A percentile compares a stretch with the other conserved stretches of the same genome.
Conservation (phyloP, 176 grass and related monocot species). For the Eragrostis curvula region DNA sequence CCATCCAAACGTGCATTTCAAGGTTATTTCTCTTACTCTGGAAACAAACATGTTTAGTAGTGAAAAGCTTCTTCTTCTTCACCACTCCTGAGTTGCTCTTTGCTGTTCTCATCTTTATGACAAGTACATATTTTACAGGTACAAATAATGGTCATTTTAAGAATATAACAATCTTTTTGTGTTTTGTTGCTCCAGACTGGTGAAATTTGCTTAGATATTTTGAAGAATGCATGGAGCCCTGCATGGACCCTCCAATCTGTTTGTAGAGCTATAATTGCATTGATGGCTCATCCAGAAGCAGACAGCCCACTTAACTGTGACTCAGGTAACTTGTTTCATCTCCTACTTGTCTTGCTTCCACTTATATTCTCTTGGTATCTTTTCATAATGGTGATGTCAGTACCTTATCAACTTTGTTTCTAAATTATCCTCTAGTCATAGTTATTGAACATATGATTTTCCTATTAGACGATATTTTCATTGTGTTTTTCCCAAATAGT, state of each 20-base stretch:
- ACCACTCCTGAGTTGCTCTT: background rate
- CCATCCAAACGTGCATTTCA: constrained; percentile 99
- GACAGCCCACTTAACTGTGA: constrained; percentile 99
- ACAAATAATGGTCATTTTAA: background rate
- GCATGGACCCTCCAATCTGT: constrained; percentile 98
- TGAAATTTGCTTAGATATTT: constrained; percentile 98
- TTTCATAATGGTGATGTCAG: background rate
- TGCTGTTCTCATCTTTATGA: background rate
- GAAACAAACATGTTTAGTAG: background rate
- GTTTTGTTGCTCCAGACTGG: constrained; percentile 61
- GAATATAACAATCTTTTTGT: background rate
- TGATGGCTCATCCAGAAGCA: constrained; percentile 97
- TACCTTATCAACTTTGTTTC: background rate
- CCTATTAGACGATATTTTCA: background rate
- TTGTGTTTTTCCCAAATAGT: background rate
- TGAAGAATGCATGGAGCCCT: constrained; percentile 99
- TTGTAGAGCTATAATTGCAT: constrained; percentile 95
- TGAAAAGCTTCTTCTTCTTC: background rate
- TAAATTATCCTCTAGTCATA: background rate
- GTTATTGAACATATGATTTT: background rate
- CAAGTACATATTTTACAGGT: background rate
- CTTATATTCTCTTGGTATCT: background rate
- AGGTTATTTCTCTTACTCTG: constrained; percentile 50
- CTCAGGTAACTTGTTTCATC: constrained; percentile 64
- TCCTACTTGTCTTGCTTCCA: background rate